Evolutionary conservation across 768 basidiomycete species (phyloP).

Genomic region (Boletus sensibilis): DNA sequence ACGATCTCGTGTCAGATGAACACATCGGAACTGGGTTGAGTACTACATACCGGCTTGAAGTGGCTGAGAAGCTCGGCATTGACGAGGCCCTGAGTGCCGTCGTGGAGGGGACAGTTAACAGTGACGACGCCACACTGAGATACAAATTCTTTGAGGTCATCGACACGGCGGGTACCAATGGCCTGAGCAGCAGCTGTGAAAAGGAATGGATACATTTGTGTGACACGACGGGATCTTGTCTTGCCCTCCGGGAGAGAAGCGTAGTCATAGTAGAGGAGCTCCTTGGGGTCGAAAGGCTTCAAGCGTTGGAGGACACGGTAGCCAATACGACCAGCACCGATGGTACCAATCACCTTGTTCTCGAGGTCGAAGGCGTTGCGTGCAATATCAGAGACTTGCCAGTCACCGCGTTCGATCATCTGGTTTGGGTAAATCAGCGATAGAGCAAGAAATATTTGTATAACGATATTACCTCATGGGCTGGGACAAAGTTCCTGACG

Average conservation of each 20-base stretch:
- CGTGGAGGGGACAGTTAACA: slow-evolving; percentile 83
- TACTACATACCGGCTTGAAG: slow-evolving; percentile 39
- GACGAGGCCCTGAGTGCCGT: slow-evolving; percentile 74
- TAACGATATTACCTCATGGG: slow-evolving; percentile 59
- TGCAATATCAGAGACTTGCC: slow-evolving; percentile 80
- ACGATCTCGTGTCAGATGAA: background rate
- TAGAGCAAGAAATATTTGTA: background rate
- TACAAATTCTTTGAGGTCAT: slow-evolving; percentile 63
- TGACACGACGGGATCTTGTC: background rate
- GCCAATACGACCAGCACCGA: slow-evolving; percentile 79
- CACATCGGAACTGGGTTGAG: slow-evolving; percentile 40
- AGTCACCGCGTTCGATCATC: slow-evolving; percentile 82
- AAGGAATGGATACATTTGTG: background rate
- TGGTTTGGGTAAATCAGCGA: slow-evolving; percentile 18
- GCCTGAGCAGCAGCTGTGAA: slow-evolving; percentile 59
- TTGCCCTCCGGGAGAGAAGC: slow-evolving; percentile 61
- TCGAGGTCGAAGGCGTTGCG: slow-evolving; percentile 85
- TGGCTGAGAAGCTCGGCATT: slow-evolving; percentile 77
- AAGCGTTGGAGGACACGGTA: slow-evolving; percentile 84
- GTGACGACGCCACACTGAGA: slow-evolving; percentile 75
- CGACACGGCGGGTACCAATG: slow-evolving; percentile 68
- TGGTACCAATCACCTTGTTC: slow-evolving; percentile 86
- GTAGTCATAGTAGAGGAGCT: slow-evolving; percentile 87
- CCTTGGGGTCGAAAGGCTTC: slow-evolving; percentile 81
- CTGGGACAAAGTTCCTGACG: slow-evolving; percentile 84